Evolutionary conservation across 148 eudicot genomes (phyloP), one percentile per base, ranked within the genome.

Genomic region (Polygonum aviculare): DNA sequence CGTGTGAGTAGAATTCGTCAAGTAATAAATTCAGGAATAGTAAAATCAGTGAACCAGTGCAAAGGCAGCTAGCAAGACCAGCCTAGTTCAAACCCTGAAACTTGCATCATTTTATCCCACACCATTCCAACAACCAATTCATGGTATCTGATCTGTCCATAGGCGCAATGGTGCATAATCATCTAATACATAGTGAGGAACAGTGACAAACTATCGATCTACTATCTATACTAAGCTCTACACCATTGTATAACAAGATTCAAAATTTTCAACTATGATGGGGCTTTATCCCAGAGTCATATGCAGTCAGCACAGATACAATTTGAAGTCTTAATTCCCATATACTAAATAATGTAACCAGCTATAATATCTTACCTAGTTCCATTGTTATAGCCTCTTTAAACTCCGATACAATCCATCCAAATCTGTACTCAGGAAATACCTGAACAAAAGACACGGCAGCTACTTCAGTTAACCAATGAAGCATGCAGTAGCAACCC

Each of bases 391-490:
- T 83, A 70, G 83, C 75, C 80, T 93, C 88, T 51, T 87, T 84
- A 78, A 95, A 95, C 77, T 83, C 94, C 69, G 88, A 78, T 12
- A 95, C 86, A 81, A 95, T 77, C 98, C 97, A 92, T 74, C 84
- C 85, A 78, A 95, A 95, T 83, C 98, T 87, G 81, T 90, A 95
- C 74, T 90, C 98, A 59, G 96, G 98, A 79, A 92, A 95, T 76
- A 90, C 60, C 97, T 95, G 94, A 40, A 84, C 38, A 79, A 72
- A 80, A 79, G 70, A 77, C 79, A 72, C 54, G n/a, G n/a, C 38
- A 41, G 9, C n/a, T 36, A 16, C 44, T n/a, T 36, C 38, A 38
- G 31, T 2, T 12, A 62, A 22, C 4, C 67, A 60, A 22, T 60
- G 67, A 11, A 60, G 67, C 67, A 60, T 60, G 67, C 8, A 60